phyloP scores from a whole-genome alignment of 495 filamentous ascomycete genomes.

The Chaetomium fimeti region DNA sequence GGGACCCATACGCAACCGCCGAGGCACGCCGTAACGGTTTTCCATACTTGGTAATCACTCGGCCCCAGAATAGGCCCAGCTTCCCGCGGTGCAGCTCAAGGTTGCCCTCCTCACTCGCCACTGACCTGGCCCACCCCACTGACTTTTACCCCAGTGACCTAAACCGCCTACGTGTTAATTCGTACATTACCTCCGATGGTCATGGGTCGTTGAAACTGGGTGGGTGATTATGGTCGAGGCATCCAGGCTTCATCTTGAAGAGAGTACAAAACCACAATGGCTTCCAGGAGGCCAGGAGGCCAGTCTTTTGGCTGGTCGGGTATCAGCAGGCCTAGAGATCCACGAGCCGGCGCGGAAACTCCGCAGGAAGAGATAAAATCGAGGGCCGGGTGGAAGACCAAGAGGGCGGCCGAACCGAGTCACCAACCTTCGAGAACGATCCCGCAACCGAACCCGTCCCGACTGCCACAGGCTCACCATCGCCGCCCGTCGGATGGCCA shows the following conservation, averaged over 20 bases:
- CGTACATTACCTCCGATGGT: conserved; percentile 14
- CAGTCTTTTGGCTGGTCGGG: conserved; percentile 27
- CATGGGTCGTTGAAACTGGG: conserved; percentile 19
- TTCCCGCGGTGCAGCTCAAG: conserved; percentile 17
- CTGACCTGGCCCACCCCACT: conserved; percentile 16
- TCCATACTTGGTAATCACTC: conserved; percentile 17
- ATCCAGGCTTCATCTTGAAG: conserved; percentile 19
- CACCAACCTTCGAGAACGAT: conserved; percentile 31
- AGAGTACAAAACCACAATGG: conserved; percentile 34
- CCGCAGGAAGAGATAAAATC: conserved; percentile 22
- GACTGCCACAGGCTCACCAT: conserved; percentile 38
- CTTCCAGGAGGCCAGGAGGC: conserved; percentile 31
- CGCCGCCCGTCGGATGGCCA: conserved; percentile 33
- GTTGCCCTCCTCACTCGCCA: conserved; percentile 28
- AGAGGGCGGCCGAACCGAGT: conserved; percentile 27
- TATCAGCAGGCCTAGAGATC: conserved; percentile 21
- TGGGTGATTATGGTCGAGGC: conserved; percentile 32
- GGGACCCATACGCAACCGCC: conserved; percentile 17
- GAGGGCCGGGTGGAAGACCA: conserved; percentile 26
- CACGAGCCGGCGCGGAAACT: conserved; percentile 18
- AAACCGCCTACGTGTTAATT: not conserved
- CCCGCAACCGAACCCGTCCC: conserved; percentile 36
- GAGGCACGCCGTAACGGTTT: conserved; percentile 24
- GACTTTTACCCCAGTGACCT: conserved; percentile 23
- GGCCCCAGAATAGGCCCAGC: not conserved